Conservation (phyloP, 1,139 yeast species). For the Diutina sp. region DNA sequence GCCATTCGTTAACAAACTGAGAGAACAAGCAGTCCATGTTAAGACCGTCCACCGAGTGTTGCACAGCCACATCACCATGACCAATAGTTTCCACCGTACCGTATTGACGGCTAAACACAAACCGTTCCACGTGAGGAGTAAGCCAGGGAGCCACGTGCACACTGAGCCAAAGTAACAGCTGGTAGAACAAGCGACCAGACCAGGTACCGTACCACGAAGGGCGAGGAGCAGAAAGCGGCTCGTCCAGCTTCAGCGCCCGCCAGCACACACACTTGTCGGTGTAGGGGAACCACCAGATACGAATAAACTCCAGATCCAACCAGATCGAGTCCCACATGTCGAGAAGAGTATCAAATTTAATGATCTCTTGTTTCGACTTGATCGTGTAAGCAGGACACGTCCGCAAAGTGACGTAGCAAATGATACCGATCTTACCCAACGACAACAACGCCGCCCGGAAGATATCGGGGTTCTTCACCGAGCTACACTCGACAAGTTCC, state of each 20-base stretch:
- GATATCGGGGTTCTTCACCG: constrained; percentile 50
- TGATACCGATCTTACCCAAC: constrained; percentile 84
- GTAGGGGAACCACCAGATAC: constrained; percentile 98
- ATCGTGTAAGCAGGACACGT: constrained; percentile 76
- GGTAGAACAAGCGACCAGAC: constrained; percentile 68
- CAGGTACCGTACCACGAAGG: constrained; percentile 78
- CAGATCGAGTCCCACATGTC: constrained; percentile 62
- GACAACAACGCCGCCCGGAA: constrained; percentile 82
- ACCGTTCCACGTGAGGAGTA: constrained; percentile 76
- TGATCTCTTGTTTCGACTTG: constrained; percentile 70
- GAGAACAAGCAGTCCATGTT: constrained; percentile 94
- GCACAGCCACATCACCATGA: constrained; percentile 57
- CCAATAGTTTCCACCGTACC: constrained; percentile 65
- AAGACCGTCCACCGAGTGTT: constrained; percentile 72
- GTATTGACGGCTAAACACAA: constrained; percentile 76
- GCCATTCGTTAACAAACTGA: constrained; percentile 96
- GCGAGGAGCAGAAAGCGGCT: constrained; percentile 53
- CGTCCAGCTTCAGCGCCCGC: constrained; percentile 69
- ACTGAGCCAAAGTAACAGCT: constrained; percentile 65
- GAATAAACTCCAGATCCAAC: constrained; percentile 81
- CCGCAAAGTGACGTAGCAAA: constrained; percentile 78
- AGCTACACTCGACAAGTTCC: constrained; percentile 55
- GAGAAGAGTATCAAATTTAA: constrained; percentile 60
- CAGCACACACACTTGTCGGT: constrained; percentile 75
- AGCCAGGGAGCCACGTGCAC: constrained; percentile 60